Base-by-base conservation (phyloP, 179 eudicot genomes). In the Nepenthes alata region DNA sequence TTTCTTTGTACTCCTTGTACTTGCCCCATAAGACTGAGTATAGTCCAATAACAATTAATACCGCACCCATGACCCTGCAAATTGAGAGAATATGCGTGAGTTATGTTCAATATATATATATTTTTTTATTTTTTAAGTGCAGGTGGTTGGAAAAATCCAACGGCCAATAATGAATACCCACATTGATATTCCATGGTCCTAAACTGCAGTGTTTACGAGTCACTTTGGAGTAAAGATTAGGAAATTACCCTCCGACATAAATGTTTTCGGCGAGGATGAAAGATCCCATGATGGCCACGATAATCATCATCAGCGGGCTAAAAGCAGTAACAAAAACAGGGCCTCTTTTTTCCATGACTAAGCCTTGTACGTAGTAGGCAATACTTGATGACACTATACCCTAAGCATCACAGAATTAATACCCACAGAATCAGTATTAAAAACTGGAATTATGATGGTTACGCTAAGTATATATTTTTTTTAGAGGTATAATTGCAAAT, bases 21-120 rank as follows among this genome's bases (percentile, higher is more conserved):
- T 94, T 94, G 2, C 95, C 99, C 99, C 99, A 90, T 47, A 90
- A 69, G 5, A 94, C 99, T 0, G 94, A 71, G 77, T 90, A 94
- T 2, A 94, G 68, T 49, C 99, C 99, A 7, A 75, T 65, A 66
- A 90, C 94, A n/a, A 94, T 94, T 66, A 90, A 60, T 1, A 77
- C 64, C 11, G 94, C 77, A 7, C 99, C 99, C 8, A 87, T 53
- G 59, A 87, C 71, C 58, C 99, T 94, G 80, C 2, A 25, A 25
- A 25, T 25, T 25, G 25, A 25, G 25, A 25, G 25, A 25, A 25
- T 25, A 25, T 25, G 25, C 25, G 25, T 25, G 25, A 25, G 25
- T 25, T 25, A 25, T 25, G 25, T 25, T 25, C 25, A 25, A 25
- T 25, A 25, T 25, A 25, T 25, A 25, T 37, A 7, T n/a, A 63